Percentiles rank a stretch among this genome's conserved stretches.
Conservation (phyloP, 257 asterid species). For the Solanum gandarillasii region DNA sequence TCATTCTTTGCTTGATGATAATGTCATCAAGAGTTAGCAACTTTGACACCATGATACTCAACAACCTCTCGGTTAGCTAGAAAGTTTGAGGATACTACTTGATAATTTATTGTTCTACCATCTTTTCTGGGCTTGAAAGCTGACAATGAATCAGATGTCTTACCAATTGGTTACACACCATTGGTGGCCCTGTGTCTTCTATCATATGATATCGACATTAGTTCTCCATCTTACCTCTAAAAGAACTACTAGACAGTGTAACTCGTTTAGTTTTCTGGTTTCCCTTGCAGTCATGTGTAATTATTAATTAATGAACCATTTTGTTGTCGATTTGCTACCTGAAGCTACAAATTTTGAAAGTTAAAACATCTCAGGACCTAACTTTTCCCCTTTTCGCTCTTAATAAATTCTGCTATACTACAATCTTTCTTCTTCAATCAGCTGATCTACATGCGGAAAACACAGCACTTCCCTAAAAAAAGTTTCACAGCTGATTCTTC, state of each 20-base stretch:
- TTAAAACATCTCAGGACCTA: background rate
- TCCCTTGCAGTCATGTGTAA: background rate
- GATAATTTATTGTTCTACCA: background rate
- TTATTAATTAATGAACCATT: background rate
- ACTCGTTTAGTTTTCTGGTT: background rate
- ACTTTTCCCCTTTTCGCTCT: background rate
- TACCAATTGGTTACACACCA: background rate
- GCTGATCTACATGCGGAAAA: background rate
- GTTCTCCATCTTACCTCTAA: background rate
- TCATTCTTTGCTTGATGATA: background rate
- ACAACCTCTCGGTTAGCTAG: background rate
- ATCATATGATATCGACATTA: background rate
- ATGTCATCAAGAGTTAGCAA: background rate
- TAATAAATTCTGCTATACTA: background rate
- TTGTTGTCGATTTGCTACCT: background rate
- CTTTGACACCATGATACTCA: background rate
- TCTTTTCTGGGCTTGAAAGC: background rate
- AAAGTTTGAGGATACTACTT: background rate
- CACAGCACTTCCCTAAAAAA: background rate
- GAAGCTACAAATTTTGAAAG: background rate
- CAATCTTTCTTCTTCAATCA: background rate
- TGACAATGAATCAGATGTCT: background rate
- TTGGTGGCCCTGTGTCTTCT: background rate
- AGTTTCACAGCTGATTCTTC: background rate
- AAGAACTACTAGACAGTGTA: background rate